Base-by-base conservation (phyloP, 352 stramenopile genomes). In the Phytopythium ostracodes region DNA sequence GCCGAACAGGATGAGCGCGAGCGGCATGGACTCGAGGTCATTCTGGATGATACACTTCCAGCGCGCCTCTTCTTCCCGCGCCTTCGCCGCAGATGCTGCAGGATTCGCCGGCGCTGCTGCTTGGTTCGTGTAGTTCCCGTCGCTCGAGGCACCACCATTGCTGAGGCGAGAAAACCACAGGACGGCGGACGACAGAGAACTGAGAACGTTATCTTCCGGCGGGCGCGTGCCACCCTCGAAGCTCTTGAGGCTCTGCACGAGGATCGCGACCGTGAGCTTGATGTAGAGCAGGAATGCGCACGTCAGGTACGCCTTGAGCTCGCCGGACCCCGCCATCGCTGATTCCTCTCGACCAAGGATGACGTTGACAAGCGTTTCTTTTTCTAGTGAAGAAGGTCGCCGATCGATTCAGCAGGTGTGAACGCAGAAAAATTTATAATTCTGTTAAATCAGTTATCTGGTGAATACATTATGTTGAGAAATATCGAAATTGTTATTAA, bases 41-140 rank as follows among this genome's bases (percentile, higher is more conserved):
- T 88, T 88, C 55, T 71, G 63, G 50, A 84, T 63, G 58, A 88
- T 88, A 46, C 75, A 72, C 18, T 72, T 66, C 76, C 79, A 88
- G 18, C 79, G 72, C 50, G 68, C 51, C 65, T 86, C 76, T 38
- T 73, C 62, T 24, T 73, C 55, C 24, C 58, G 60, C 31, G 72
- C 69, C 18, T 46, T 60, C 8, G 54, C 54, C 25, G 40, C 54
- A 9, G 9, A 17, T 0, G 54, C 25, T 42, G 35, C 54, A 6
- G 35, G 12, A 12, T 49, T 7, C 29, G 29, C 29, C 29, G 29
- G 29, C 29, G 29, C n/a, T 17, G 22, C 24, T 0, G 18, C 22
- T 35, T 49, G 22, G 36, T 9, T 29, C 33, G 11, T 27, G 35
- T 51, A 35, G 54, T 46, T 22, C 4, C 17, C 25, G 18, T 29